A percentile compares a stretch with the other conserved stretches of the same genome.
Conservation (phyloP, 2,329 filamentous ascomycete genomes). For the Penicillium olsonii region DNA sequence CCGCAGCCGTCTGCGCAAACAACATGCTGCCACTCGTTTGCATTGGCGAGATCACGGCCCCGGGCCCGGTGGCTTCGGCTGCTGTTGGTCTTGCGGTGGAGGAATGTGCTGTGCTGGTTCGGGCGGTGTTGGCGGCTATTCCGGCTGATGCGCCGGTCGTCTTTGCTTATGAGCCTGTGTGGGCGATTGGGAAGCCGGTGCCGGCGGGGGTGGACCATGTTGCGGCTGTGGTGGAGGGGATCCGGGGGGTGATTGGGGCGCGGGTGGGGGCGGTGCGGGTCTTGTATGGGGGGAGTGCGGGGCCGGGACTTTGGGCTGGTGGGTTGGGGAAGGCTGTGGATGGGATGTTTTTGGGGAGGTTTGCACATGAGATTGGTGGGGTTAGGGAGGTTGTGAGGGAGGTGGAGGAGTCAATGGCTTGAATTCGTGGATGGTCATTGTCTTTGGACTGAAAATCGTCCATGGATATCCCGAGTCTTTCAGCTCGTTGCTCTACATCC, state of each 20-base stretch:
- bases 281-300: constrained; percentile 80
- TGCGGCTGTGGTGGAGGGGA: constrained; percentile 65
- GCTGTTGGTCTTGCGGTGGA: constrained; percentile 61
- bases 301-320: constrained; percentile 68
- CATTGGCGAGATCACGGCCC: constrained; percentile 68
- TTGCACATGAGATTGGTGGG: constrained; percentile 73
- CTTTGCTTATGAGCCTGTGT: constrained; percentile 84
- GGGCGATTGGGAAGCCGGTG: constrained; percentile 76
- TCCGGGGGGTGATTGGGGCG: constrained; percentile 57
- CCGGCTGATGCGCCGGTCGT: constrained; percentile 67
- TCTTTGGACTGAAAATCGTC: no score
- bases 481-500: no score
- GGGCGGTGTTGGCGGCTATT: constrained; percentile 62
- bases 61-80: constrained; percentile 47
- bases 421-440: no score
- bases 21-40: constrained; percentile 77
- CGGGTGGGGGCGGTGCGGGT: constrained; percentile 65
- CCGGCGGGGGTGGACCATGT: constrained; percentile 75
- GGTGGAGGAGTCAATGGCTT: constrained; percentile 56
- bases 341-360: constrained; percentile 78
- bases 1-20: constrained; percentile 65
- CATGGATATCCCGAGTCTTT: no score
- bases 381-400: constrained; percentile 73
- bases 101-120: constrained; percentile 68
- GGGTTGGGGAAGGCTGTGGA: constrained; percentile 69